Conservation (phyloP, 2,329 filamentous ascomycete species). For the Ophiostoma triangulosporum region DNA sequence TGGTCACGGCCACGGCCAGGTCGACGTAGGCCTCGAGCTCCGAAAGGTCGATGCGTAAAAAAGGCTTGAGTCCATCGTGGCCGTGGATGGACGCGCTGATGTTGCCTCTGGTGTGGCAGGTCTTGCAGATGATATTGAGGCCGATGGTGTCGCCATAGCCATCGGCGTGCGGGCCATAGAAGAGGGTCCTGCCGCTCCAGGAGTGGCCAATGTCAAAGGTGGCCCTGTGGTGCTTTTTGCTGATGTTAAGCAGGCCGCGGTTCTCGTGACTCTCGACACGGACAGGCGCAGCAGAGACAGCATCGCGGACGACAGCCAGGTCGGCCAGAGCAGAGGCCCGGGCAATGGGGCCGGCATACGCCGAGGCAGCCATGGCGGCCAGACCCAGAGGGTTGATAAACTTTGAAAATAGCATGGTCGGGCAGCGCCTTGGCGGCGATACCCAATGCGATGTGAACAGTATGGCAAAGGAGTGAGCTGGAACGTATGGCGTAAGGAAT, state of each 20-base stretch:
- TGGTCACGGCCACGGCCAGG: constrained; percentile 30
- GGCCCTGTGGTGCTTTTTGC: constrained; percentile 11
- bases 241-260: constrained; percentile 2
- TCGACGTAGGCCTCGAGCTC: constrained; percentile 38
- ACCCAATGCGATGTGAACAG: too few species aligned
- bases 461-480: too few species aligned
- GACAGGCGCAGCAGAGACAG: neutral
- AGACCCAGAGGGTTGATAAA: constrained; percentile 1
- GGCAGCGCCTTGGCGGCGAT: too few species aligned
- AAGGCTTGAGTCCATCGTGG: constrained; percentile 25
- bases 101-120: constrained; percentile 37
- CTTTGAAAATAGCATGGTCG: constrained; percentile 2
- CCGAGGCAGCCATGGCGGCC: constrained; percentile 7
- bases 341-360: constrained; percentile 7
- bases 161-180: constrained; percentile 1
- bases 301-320: constrained; percentile 9
- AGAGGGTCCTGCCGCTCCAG: constrained; percentile 14
- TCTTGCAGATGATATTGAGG: constrained; percentile 28
- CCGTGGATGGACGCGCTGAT: constrained; percentile 30
- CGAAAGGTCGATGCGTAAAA: constrained; percentile 32
- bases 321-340: constrained; percentile 4
- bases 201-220: constrained; percentile 12
- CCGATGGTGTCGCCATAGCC: constrained; percentile 10
- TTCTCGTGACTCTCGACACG: neutral
- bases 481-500: too few species aligned